Percentiles rank a stretch among this genome's conserved stretches.
phyloP scores from a whole-genome alignment of 331 rosid species.

The Telfairia occidentalis region DNA sequence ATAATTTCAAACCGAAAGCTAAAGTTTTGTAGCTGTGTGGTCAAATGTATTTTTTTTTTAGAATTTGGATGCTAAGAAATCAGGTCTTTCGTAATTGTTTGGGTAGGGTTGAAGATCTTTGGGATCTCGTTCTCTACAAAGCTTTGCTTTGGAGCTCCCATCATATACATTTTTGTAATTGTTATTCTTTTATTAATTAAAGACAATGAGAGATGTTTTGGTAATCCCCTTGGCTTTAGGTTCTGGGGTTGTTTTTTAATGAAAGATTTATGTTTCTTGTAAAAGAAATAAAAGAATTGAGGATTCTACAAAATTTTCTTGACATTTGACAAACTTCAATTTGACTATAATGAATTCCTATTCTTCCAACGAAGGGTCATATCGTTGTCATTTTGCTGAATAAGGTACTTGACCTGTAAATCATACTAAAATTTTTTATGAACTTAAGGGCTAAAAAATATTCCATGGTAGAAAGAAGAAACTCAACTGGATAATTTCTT shows the following conservation, averaged over 20 bases:
- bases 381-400: background rate
- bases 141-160: background rate
- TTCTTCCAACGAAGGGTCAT: background rate
- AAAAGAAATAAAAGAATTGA: background rate
- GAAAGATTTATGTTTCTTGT: background rate
- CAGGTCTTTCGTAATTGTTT: background rate
- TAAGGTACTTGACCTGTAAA: background rate
- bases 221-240: background rate
- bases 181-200: background rate
- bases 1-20: background rate
- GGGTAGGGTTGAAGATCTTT: background rate
- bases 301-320: background rate
- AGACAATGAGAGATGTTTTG: background rate
- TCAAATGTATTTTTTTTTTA: background rate
- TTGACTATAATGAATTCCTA: background rate
- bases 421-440: background rate
- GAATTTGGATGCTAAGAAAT: background rate
- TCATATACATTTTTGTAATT: background rate
- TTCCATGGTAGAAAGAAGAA: background rate
- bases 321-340: background rate
- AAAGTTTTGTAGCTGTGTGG: background rate
- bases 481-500: slow-evolving; percentile 4
- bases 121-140: background rate
- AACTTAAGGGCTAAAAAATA: background rate
- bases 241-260: background rate